Evolutionary conservation across 257 asterid genomes (phyloP), one percentile per base, ranked within the genome.

Genomic region (Ilex asprella): DNA sequence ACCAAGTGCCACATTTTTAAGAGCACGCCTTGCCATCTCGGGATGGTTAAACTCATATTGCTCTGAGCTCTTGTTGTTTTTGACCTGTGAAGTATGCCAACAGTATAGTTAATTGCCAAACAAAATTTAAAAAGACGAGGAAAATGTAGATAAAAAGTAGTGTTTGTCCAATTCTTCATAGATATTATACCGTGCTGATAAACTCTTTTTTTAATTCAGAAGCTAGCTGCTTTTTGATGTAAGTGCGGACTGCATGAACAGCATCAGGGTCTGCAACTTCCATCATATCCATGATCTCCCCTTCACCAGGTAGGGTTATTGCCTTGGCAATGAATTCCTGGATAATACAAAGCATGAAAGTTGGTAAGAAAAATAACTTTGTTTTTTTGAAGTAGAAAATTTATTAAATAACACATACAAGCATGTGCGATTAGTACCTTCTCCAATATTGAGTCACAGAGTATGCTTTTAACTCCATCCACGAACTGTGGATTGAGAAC

Each of bases 241-340:
- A 88, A 50, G 70, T 69, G 58, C 94, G 78, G 58, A 85, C 96
- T 7, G 91, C 86, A 67, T 85, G 87, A 78, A 88, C 95, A 44
- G 96, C 96, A 75, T 88, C 96, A 5, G 96, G 95, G 71, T 88
- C 96, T 27, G 96, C 96, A 67, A 83, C 82, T 69, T 79, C 81
- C 95, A 88, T 74, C 84, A 85, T 63, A 81, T 88, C 96, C 96
- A 85, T 85, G 68, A 88, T 83, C 75, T 88, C 96, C 35, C 95
- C 92, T 59, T 59, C 79, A 64, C 95, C 95, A 12, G 96, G 96
- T 58, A 88, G 68, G 63, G 89, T 85, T 58, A 88, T 56, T 58
- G 96, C 95, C 87, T 81, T 88, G 2, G 96, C 84, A 67, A 88
- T 83, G 72, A 88, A 88, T 75, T 88, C 96, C 96, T 88, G 67